Evolutionary conservation across 2,329 filamentous ascomycete genomes (phyloP), one percentile per base, ranked within the genome.

Genomic region (Didymella pinodella): DNA sequence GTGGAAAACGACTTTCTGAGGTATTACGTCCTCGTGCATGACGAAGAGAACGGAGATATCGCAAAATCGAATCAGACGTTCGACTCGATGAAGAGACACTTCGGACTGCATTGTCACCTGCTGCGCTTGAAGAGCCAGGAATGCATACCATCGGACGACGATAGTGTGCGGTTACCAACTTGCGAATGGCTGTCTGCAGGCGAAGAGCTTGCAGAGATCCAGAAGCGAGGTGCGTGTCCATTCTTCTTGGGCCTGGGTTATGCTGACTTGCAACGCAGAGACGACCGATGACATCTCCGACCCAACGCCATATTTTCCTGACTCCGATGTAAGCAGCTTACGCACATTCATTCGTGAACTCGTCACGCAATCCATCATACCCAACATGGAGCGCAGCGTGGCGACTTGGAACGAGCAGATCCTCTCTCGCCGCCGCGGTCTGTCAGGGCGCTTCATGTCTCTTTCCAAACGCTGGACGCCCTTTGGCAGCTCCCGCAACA

Each of bases 41-140:
- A 99, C 68, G 96, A 99, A 78, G 95, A 99, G 73, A 88, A 88
- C 61, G 94, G 97, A 72, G 93, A 99, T 74, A 96, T 98, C 61
- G 87, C 87, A 36, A 90, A 93, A 77, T 96, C 93, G 12, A 94
- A 94, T 77, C 86, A 88, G 18, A 82, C 98, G 28, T 99, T 97
- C 77, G 95, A 99, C 68, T 92, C 97, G 77, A 99, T 99, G 96
- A 99, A 98, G 79, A 88, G 95, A n/a, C 92, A 97, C 78, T 92
- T 99, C 64, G 95, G 95, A 1, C 82, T 98, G 47, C 93, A 99
- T 77, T 99, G 95, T 74, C 95, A 99, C 78, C 83, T 99, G 11
- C 82, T 99, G 32, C 84, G 96, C 63, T 81, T 99, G 49, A 86
- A 94, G 67, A 96, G 92, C 70, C 90, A 88, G 36, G 90, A 93